Evolutionary conservation across 768 basidiomycete species (phyloP).

Genomic region (Porpolomopsis calyptriformis): DNA sequence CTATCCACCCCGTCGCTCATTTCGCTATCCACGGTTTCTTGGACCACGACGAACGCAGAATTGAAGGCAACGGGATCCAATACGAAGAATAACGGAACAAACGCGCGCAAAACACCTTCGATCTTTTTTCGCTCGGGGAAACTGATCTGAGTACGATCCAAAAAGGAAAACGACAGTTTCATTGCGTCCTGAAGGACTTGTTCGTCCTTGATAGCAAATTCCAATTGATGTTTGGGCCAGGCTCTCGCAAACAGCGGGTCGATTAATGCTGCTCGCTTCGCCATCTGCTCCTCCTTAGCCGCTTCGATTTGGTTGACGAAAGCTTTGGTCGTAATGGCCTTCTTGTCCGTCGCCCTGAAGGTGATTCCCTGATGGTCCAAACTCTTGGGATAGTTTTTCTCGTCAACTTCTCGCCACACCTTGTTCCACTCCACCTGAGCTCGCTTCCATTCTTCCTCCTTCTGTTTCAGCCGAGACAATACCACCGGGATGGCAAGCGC

Average conservation of each 20-base stretch:
- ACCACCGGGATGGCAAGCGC: conserved; percentile 84
- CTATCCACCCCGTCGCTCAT: conserved; percentile 40
- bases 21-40: conserved; percentile 47
- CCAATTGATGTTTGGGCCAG: conserved; percentile 66
- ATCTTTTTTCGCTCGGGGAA: conserved; percentile 67
- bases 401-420: conserved; percentile 95
- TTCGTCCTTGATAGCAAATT: conserved; percentile 64
- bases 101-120: conserved; percentile 70
- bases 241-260: conserved; percentile 51
- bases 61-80: conserved; percentile 63
- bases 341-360: conserved; percentile 89
- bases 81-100: conserved; percentile 70
- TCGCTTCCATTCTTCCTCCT: conserved; percentile 98
- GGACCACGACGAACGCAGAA: conserved; percentile 50
- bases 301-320: conserved; percentile 81
- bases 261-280: conserved; percentile 53
- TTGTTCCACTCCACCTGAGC: conserved; percentile 98
- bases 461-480: conserved; percentile 79
- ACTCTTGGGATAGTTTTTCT: conserved; percentile 85
- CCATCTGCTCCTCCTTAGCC: conserved; percentile 71
- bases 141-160: conserved; percentile 78
- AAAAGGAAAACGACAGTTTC: conserved; percentile 81
- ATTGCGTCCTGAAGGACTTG: conserved; percentile 75
- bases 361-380: conserved; percentile 88
- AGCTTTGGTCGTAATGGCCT: conserved; percentile 60